Conservation (phyloP, 2,329 filamentous ascomycete genomes). For the Dactylellina cionopaga region DNA sequence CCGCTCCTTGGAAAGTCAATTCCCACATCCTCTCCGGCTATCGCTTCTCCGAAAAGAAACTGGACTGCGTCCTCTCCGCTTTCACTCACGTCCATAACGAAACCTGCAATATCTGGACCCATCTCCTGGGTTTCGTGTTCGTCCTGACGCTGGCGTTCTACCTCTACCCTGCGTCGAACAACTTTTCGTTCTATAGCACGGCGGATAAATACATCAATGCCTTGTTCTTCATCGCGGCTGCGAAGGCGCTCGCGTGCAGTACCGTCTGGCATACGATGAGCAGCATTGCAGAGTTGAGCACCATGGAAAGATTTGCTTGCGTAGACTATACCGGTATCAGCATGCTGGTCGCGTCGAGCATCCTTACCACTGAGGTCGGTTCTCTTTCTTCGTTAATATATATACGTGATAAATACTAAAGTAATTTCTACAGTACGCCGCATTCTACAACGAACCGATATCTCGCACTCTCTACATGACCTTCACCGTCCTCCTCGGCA, state of each 20-base stretch:
- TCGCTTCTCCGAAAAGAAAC: conserved; percentile 89
- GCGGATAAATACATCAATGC: conserved; percentile 90
- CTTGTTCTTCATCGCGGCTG: conserved; percentile 94
- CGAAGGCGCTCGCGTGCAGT: conserved; percentile 92
- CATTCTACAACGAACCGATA: conserved; percentile 94
- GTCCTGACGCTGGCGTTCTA: conserved; percentile 91
- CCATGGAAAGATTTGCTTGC: conserved; percentile 95
- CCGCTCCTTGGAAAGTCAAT: conserved; percentile 91
- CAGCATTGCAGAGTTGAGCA: conserved; percentile 85
- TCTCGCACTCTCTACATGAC: conserved; percentile 87
- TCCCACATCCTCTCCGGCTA: conserved; percentile 92
- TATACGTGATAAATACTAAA: background rate
- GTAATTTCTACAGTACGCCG: conserved; percentile 75
- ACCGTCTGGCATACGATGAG: conserved; percentile 99
- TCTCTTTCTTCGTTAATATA: background rate
- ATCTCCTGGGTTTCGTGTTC: conserved; percentile 86
- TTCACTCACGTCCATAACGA: conserved; percentile 86
- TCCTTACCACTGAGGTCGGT: conserved; percentile 84
- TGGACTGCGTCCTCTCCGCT: conserved; percentile 85
- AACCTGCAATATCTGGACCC: conserved; percentile 97
- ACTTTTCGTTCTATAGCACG: conserved; percentile 86
- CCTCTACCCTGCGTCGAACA: conserved; percentile 88
- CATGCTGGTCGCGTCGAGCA: conserved; percentile 90
- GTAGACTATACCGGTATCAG: conserved; percentile 99
- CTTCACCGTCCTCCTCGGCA: conserved; percentile 80